Evolutionary conservation across 805 yeast species (phyloP).

Genomic region (Candida chilensis): DNA sequence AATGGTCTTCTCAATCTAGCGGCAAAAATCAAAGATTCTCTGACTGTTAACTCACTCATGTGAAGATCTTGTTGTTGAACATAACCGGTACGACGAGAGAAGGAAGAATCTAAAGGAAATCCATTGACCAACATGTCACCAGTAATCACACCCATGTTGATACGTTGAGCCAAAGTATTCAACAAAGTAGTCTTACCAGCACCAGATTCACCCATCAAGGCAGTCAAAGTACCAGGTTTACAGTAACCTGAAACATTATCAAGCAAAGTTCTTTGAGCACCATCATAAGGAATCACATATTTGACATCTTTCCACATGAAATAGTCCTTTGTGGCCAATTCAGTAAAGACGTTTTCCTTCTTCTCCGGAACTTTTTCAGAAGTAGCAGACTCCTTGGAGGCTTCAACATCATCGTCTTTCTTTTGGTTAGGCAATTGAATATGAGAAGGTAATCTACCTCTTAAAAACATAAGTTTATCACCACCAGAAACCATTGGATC

Average conservation of each 20-base stretch:
- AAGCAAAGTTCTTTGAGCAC: constrained; percentile 27
- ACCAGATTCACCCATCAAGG: constrained; percentile 57
- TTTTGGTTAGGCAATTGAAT: too few relatives aligned
- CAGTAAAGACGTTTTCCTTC: too few relatives aligned
- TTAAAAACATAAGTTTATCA: constrained; percentile 15
- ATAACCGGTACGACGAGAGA: constrained; percentile 47
- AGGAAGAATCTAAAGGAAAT: constrained; percentile 33
- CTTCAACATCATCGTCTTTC: too few relatives aligned
- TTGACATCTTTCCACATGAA: constrained; percentile 57
- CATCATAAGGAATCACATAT: constrained; percentile 44
- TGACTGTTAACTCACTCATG: constrained; percentile 38
- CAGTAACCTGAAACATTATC: constrained; percentile 34
- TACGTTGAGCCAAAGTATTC: constrained; percentile 44
- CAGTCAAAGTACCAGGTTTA: constrained; percentile 33
- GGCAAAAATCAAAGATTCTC: constrained; percentile 43
- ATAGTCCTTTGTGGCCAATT: constrained; percentile 31
- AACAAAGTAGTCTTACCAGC: constrained; percentile 53
- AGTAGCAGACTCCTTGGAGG: too few relatives aligned
- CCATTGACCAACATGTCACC: constrained; percentile 56
- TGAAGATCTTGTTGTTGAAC: constrained; percentile 56
- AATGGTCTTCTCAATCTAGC: constrained; percentile 39
- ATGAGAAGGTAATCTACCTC: too few relatives aligned
- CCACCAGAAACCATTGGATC: constrained; percentile 16
- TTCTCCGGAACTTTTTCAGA: too few relatives aligned
- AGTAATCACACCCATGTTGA: constrained; percentile 45